These are phyloP conservation scores for Fusarium sp. DNA, from an alignment of 2,329 filamentous ascomycete species.

Conservation along the genomic window DNA sequence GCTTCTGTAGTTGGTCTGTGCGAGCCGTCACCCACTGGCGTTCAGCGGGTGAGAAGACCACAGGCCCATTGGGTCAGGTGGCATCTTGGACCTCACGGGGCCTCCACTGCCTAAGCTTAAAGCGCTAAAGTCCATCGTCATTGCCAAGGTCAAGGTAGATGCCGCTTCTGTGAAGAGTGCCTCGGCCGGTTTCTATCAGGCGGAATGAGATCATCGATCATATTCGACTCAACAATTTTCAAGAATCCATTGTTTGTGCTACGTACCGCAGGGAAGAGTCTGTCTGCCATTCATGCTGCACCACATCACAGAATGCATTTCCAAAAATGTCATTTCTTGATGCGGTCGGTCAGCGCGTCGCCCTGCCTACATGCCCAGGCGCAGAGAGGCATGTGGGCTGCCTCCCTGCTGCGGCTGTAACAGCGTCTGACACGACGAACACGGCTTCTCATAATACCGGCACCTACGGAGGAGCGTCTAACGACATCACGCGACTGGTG, in stretches of 20 bases:
- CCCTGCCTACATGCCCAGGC: not conserved
- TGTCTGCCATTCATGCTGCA: not conserved
- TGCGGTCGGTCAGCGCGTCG: not conserved
- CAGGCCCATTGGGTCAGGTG: conserved; percentile 2
- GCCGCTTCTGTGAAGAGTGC: conserved; percentile 13
- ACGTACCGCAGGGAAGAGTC: not conserved
- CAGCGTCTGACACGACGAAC: conserved; percentile 3
- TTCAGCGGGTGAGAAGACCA: conserved; percentile 26
- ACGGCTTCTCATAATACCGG: conserved; percentile 20
- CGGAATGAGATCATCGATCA: conserved; percentile 25
- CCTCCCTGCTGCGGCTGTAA: conserved; percentile 22
- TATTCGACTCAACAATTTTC: not conserved
- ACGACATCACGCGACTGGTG: conserved; percentile 37
- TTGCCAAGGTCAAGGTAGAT: conserved; percentile 15
- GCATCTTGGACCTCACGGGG: not conserved
- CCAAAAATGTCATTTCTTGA: not conserved
- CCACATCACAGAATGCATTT: not conserved
- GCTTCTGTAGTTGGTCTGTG: conserved; percentile 26
- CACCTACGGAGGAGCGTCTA: conserved; percentile 18
- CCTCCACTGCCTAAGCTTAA: conserved; percentile 17
- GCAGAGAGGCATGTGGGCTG: conserved; percentile 10
- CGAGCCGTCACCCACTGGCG: conserved; percentile 28
- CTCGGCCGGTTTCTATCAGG: conserved; percentile 15
- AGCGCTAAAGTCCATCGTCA: conserved; percentile 34
- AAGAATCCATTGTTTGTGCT: not conserved